Evolutionary conservation across 1,139 yeast species (phyloP).

Genomic region (Saccharomyces hybrid): DNA sequence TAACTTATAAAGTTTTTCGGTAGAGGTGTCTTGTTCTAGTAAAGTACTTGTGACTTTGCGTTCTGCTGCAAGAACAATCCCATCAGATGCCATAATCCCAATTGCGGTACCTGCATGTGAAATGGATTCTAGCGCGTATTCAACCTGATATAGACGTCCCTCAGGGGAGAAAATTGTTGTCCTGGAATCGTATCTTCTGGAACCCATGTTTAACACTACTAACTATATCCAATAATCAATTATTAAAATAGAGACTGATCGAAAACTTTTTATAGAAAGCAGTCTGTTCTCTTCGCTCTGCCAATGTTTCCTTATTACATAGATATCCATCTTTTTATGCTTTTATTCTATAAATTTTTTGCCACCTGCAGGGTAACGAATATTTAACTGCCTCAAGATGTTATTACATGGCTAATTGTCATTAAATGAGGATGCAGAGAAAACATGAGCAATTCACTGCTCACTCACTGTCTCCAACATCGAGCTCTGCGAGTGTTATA

Average conservation of each 20-base stretch:
- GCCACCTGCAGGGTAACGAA: slow-evolving; percentile 4
- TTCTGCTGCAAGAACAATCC: slow-evolving; percentile 94
- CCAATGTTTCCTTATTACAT: not conserved
- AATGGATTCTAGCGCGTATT: slow-evolving; percentile 95
- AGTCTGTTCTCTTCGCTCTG: not conserved
- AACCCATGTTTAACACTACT: slow-evolving; percentile 37
- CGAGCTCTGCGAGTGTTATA: not conserved
- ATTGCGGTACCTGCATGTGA: slow-evolving; percentile 97
- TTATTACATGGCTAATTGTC: not conserved
- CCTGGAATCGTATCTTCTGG: slow-evolving; percentile 90
- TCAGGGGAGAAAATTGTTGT: slow-evolving; percentile 98
- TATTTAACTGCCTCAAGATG: not conserved
- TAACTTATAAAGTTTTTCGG: slow-evolving; percentile 84
- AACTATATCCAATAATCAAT: not conserved
- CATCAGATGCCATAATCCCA: slow-evolving; percentile 86
- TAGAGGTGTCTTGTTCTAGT: slow-evolving; percentile 86
- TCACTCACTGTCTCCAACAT: not conserved
- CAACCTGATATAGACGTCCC: slow-evolving; percentile 94
- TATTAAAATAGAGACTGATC: not conserved
- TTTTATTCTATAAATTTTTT: slow-evolving; percentile 1
- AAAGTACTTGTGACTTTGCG: slow-evolving; percentile 88
- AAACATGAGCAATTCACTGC: not conserved
- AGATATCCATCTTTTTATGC: not conserved
- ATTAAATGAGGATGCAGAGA: not conserved
- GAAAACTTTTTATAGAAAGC: not conserved